Evolutionary conservation across 1,284 basidiomycete species (phyloP), one percentile per base, ranked within the genome.

Genomic region (Pascua guehoae): DNA sequence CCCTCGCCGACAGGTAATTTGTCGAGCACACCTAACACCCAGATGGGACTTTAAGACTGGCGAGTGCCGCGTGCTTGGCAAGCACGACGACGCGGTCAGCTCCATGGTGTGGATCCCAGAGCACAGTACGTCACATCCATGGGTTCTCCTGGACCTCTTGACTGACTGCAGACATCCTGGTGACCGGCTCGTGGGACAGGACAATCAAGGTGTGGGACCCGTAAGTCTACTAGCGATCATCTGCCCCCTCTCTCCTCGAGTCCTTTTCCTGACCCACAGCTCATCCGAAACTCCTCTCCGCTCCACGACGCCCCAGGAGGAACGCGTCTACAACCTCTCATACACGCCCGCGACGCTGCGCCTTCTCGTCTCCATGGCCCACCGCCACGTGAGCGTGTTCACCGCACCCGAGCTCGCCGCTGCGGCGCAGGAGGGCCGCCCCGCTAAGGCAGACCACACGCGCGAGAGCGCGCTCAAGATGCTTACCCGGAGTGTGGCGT

Each of bases 391-490:
- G 65, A 84, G 88, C 69, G 91, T 96, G 12, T 96, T 89, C 68
- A 88, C 92, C 63, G 80, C 91, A 11, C 81, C 87, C 39, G 86
- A 86, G 63, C 86, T 95, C 82, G 67, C 66, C 2, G 51, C 60
- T 8, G 66, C 64, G 0, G 58, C 58, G 37, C 57, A 51, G 16
- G 86, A 86, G 64, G 86, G 91, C 83, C 60, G 62, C 39, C 80
- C 82, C 57, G 63, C 67, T 14, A 76, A 81, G 53, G 85, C 88
- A 0, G 81, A 83, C 51, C 89, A 93, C 69, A 83, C 85, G 68
- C 79, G 96, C 59, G 96, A 98, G 78, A 93, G 89, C 72, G 91
- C 89, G 63, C 77, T 99, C 62, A 98, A 97, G 78, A 98, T 89
- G 74, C 89, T 98, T 87, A 94, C 94, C 39, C 80, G 93, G 50